Evolutionary conservation across 345 rosid species (phyloP), one percentile per base, ranked within the genome.

Genomic region (Ceriops decandra): DNA sequence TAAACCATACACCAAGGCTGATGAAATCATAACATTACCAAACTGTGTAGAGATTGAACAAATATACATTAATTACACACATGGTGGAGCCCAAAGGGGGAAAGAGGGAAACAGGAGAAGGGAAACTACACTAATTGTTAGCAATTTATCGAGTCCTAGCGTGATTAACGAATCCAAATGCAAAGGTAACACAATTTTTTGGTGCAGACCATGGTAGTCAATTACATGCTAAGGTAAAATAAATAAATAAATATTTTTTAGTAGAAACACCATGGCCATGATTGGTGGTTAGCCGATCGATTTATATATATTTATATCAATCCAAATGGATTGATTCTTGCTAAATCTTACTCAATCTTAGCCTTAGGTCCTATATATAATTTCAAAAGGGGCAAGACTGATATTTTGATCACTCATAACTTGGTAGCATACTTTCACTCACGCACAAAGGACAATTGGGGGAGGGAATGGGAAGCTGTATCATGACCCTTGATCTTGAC

Each of bases 61-160:
- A 75, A 76, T 85, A 70, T 82, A 85, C 80, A 82, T 76, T 42
- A 56, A 56, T 24, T 79, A 71, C 71, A 72, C 77, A 73, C 77
- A 69, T 60, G 69, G 24, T 56, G 22, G 28, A 56, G 17, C 31
- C 59, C 7, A 22, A 21, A 30, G 10, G 22, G 16, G 52, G 66
- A 46, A 64, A 46, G 61, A 57, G 6, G 24, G 33, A 59, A 20
- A 15, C 20, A 68, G 36, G n/a, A 21, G 36, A 32, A 21, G 52
- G 30, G 31, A 27, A 53, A 62, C 72, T 63, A 59, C 71, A 56
- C 82, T 73, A 69, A 9, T 52, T 35, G 82, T 80, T 67, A 78
- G 77, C 66, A 71, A 38, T 66, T 62, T 61, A 60, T 28, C 5
- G 54, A 58, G 21, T 62, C 72, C 76, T 77, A 63, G 33, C 51